A percentile compares a stretch with the other conserved stretches of the same genome.
phyloP scores from a whole-genome alignment of 1,284 basidiomycete genomes.

The Puccinia sorghi region DNA sequence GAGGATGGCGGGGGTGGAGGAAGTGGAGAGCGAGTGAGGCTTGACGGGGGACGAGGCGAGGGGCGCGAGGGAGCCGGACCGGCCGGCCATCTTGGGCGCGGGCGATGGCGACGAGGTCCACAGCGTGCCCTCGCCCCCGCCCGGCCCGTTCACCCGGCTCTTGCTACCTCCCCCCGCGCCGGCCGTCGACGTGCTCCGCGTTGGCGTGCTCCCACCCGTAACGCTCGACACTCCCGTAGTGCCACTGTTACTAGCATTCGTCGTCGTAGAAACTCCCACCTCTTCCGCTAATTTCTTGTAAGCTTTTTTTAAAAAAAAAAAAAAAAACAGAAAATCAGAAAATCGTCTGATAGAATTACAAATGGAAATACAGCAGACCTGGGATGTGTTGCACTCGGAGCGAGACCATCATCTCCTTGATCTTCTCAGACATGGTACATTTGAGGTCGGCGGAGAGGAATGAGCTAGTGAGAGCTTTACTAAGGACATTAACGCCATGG shows the following conservation, averaged over 20 bases:
- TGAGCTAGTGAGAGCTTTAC: constrained; percentile 84
- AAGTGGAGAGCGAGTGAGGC: not conserved
- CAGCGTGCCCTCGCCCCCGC: not conserved
- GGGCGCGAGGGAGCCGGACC: not conserved
- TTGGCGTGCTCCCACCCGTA: not conserved
- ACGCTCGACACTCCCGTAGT: not conserved
- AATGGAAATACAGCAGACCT: constrained; percentile 29
- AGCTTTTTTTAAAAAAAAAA: not conserved
- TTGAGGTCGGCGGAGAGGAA: constrained; percentile 70
- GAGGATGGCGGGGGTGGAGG: not conserved
- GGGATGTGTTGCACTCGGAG: constrained; percentile 56
- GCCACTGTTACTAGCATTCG: not conserved
- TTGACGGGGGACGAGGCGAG: not conserved
- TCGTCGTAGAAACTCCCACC: constrained; percentile 1
- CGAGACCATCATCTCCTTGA: constrained; percentile 53
- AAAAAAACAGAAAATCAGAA: not conserved
- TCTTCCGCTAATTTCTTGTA: constrained; percentile 42
- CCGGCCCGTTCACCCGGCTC: not conserved
- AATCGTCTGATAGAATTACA: not conserved
- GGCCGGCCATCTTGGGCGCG: not conserved
- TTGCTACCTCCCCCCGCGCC: not conserved
- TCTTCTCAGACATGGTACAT: constrained; percentile 67
- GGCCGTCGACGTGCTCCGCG: not conserved
- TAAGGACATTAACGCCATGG: constrained; percentile 88
- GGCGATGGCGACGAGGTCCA: not conserved